Evolutionary conservation across 2,329 filamentous ascomycete genomes (phyloP).

Genomic region (Fusarium paranaense): DNA sequence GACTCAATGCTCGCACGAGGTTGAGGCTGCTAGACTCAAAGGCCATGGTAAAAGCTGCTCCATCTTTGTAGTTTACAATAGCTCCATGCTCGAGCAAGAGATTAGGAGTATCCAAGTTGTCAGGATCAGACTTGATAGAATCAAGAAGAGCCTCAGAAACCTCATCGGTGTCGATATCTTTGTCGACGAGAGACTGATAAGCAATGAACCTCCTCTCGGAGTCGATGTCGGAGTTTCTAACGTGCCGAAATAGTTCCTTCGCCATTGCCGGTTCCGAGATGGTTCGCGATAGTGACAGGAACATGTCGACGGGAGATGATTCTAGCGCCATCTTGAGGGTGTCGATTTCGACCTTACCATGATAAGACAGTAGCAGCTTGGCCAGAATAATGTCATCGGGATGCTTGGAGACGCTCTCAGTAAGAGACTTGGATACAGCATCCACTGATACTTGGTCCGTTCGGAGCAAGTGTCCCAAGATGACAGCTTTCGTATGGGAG

Average conservation of each 20-base stretch:
- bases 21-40: background rate
- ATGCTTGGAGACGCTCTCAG: background rate
- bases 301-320: background rate
- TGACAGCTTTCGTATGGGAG: background rate
- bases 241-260: background rate
- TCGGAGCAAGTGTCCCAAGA: constrained; percentile 4
- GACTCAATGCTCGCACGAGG: background rate
- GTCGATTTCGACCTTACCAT: background rate
- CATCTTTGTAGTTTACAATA: background rate
- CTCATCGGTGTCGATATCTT: background rate
- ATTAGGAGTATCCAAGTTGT: background rate
- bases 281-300: background rate
- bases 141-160: constrained; percentile 6
- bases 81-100: constrained; percentile 8
- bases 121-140: background rate
- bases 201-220: background rate
- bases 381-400: constrained; percentile 1
- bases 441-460: background rate
- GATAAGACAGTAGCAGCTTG: background rate
- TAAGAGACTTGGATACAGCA: constrained; percentile 3
- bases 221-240: background rate
- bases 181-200: background rate
- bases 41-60: background rate
- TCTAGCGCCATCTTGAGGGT: background rate
- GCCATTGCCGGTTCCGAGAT: background rate